Base-by-base conservation (phyloP, 2,329 filamentous ascomycete genomes). In the Colletotrichum spinosum region DNA sequence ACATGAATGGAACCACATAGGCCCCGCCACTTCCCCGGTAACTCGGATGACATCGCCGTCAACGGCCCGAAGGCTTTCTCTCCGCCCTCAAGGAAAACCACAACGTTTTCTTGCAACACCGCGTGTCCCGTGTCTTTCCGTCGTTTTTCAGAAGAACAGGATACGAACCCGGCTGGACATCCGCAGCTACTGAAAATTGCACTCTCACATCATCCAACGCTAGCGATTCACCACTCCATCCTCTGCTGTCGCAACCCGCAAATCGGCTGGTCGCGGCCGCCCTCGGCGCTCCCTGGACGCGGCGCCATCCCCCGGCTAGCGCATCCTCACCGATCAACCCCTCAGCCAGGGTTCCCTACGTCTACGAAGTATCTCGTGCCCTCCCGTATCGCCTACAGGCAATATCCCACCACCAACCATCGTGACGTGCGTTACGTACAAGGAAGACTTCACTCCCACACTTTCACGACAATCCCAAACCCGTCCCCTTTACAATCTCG, bases 391-490 rank as follows among this genome's bases (percentile, higher is more conserved):
- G 45, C 11, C 12, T 48, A 55, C 61, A 65, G 46, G 62, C 57
- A 61, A 61, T 35, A 65, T 52, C 62, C 62, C 39, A 35, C 51
- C 51, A 52, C 37, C n/a, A 13, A 54, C 45, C 25, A 17, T 25
- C 11, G 39, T 42, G 35, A 65, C 46, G 39, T 55, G n/a, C 15
- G 55, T 65, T 61, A 65, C 62, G 62, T 65, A 65, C 62, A 52
- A 61, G 51, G 44, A 52, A 65, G 62, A 39, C 42, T 17, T 37
- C 10, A 11, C 37, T 44, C 15, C 38, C 38, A 41, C 38, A 13
- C 38, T 41, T 9, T 41, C 33, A 57, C 55, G 55, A 48, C 45
- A 57, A 12, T 41, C 46, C 46, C 39, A 42, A 37, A 12, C 37
- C 15, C 8, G 48, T 10, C 25, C 25, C 17, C 46, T 34, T 11